Conservation (phyloP, 352 stramenopile species). For the Pythium myriotylum region DNA sequence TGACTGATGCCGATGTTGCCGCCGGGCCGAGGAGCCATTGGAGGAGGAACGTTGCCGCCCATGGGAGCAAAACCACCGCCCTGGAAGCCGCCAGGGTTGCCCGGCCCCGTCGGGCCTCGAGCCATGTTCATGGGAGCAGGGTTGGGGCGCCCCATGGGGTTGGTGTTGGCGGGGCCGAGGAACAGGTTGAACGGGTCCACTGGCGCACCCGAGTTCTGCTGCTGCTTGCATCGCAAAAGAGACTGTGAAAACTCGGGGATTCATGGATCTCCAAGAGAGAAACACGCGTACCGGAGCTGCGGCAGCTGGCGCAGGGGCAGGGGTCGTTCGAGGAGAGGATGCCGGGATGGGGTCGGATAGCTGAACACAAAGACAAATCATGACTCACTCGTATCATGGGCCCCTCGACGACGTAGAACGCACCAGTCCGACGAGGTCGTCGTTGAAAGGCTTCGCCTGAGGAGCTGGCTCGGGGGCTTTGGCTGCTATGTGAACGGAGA, state of each 20-base stretch:
- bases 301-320: slow-evolving; percentile 39
- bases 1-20: slow-evolving; percentile 68
- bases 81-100: slow-evolving; percentile 23
- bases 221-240: slow-evolving; percentile 10
- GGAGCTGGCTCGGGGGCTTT: slow-evolving; percentile 54
- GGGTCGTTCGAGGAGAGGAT: slow-evolving; percentile 35
- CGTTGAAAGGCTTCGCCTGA: slow-evolving; percentile 69
- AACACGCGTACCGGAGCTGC: slow-evolving; percentile 8
- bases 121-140: slow-evolving; percentile 35
- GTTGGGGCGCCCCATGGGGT: slow-evolving; percentile 35
- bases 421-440: slow-evolving; percentile 82
- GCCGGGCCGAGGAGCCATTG: slow-evolving; percentile 49
- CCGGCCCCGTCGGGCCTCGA: slow-evolving; percentile 26
- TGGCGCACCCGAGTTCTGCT: slow-evolving; percentile 25
- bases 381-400: too few species aligned
- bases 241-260: background rate
- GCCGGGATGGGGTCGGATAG: slow-evolving; percentile 63
- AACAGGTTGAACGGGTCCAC: slow-evolving; percentile 83
- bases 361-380: slow-evolving; percentile 28
- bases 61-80: slow-evolving; percentile 50
- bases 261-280: background rate
- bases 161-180: slow-evolving; percentile 26
- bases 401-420: background rate
- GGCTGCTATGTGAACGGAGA: slow-evolving; percentile 26
- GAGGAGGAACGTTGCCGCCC: slow-evolving; percentile 32